Evolutionary conservation across 208 protist genomes (phyloP).

Genomic region (Crithidia bombi): DNA sequence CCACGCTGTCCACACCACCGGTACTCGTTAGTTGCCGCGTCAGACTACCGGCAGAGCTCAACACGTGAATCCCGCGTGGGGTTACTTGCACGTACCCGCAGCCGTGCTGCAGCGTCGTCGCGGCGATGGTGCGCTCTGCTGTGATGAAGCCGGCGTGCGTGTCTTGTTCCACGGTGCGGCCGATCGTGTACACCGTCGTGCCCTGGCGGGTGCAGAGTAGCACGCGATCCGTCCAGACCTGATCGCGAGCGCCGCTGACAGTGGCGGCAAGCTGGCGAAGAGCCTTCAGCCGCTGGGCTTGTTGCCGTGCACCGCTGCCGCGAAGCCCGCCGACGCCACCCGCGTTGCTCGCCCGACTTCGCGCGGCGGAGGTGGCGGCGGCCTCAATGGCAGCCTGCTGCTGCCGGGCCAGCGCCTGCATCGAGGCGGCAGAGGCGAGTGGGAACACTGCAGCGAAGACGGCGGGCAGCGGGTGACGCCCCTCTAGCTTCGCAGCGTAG

Average conservation of each 20-base stretch:
- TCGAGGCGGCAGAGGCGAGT: constrained; percentile 49
- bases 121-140: constrained; percentile 71
- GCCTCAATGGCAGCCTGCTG: constrained; percentile 41
- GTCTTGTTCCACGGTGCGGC: constrained; percentile 62
- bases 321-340: constrained; percentile 14
- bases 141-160: constrained; percentile 61
- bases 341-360: neutral
- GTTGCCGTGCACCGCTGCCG: constrained; percentile 15
- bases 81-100: constrained; percentile 83
- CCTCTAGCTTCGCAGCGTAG: constrained; percentile 66
- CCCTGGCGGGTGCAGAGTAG: constrained; percentile 71
- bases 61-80: constrained; percentile 59
- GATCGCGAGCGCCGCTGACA: constrained; percentile 22
- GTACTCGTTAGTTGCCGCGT: neutral
- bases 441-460: constrained; percentile 53
- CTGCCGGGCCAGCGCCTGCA: constrained; percentile 61
- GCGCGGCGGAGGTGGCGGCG: constrained; percentile 17
- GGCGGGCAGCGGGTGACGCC: constrained; percentile 47
- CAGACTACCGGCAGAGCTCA: constrained; percentile 13
- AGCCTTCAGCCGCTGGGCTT: constrained; percentile 35
- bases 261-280: constrained; percentile 33
- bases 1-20: constrained; percentile 20
- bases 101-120: constrained; percentile 66
- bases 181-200: constrained; percentile 62
- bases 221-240: constrained; percentile 42